Conservation (phyloP, 257 asterid genomes). For the Fraxinus pennsylvanica region DNA sequence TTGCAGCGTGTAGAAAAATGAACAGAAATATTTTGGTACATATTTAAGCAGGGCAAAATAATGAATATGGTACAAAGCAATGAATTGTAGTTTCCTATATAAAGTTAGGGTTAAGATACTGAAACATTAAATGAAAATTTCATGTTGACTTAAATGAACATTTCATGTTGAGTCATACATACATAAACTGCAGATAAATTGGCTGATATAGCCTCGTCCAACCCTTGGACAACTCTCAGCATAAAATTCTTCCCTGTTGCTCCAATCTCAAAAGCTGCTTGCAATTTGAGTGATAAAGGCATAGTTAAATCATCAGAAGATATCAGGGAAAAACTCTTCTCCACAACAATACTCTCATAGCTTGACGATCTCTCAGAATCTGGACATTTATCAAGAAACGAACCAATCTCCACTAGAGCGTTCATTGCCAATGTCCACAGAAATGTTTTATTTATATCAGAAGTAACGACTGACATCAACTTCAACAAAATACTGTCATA, state of each 20-base stretch:
- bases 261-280: constrained; percentile 74
- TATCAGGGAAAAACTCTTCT: constrained; percentile 54
- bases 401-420: constrained; percentile 70
- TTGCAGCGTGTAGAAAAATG: neutral
- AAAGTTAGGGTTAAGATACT: constrained; percentile 2
- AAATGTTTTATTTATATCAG: constrained; percentile 50
- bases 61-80: constrained; percentile 10
- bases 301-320: constrained; percentile 53
- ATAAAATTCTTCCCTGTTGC: constrained; percentile 57
- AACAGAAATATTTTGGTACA: neutral
- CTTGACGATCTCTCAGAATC: constrained; percentile 55
- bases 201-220: constrained; percentile 64
- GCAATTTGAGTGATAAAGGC: constrained; percentile 64
- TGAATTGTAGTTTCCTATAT: constrained; percentile 4
- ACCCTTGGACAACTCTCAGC: constrained; percentile 59
- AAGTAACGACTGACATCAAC: constrained; percentile 54
- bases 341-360: constrained; percentile 70
- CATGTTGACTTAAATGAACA: neutral
- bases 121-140: neutral
- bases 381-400: constrained; percentile 47
- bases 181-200: constrained; percentile 66
- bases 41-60: constrained; percentile 6
- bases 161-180: constrained; percentile 36
- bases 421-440: constrained; percentile 63
- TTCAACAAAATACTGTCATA: constrained; percentile 64